A percentile compares a stretch with the other conserved stretches of the same genome.
phyloP scores from a whole-genome alignment of 805 yeast species.

The Metahyphopichia silvanorum region DNA sequence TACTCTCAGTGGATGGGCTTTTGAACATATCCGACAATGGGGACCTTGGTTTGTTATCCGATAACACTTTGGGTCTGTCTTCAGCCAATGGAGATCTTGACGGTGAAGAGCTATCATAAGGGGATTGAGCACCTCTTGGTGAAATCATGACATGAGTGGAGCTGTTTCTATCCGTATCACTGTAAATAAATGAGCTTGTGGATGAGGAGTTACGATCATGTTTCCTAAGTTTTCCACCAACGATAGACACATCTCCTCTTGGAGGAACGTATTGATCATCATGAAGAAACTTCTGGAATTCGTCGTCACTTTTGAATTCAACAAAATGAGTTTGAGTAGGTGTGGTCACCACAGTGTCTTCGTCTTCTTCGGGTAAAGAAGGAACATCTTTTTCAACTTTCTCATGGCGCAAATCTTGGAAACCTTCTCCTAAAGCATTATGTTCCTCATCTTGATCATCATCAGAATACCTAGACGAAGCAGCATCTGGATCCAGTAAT shows the following conservation, averaged over 20 bases:
- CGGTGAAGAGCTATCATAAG: too few relatives aligned
- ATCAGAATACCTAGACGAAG: conserved; percentile 1
- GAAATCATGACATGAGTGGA: not conserved
- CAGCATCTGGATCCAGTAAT: too few relatives aligned
- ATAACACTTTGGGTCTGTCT: too few relatives aligned
- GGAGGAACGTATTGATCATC: conserved; percentile 23
- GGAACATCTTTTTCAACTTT: not conserved
- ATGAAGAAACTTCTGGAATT: conserved; percentile 12
- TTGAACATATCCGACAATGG: too few relatives aligned
- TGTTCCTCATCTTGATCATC: not conserved
- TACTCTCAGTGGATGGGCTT: too few relatives aligned
- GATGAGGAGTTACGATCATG: conserved; percentile 15
- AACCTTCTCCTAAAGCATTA: not conserved
- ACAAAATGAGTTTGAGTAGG: not conserved
- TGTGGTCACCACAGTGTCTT: not conserved
- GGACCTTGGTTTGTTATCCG: too few relatives aligned
- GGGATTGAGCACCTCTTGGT: not conserved
- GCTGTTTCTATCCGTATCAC: not conserved
- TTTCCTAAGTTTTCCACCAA: conserved; percentile 11
- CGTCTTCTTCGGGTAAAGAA: not conserved
- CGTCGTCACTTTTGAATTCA: conserved; percentile 9
- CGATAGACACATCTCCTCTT: conserved; percentile 16
- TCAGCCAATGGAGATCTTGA: conserved; percentile 1
- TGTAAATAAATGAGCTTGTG: conserved; percentile 13
- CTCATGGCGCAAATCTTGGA: not conserved